These are phyloP conservation scores for Eimeria necatrix DNA, from an alignment of 169 alveolate genomes.

Conservation along the genomic window DNA sequence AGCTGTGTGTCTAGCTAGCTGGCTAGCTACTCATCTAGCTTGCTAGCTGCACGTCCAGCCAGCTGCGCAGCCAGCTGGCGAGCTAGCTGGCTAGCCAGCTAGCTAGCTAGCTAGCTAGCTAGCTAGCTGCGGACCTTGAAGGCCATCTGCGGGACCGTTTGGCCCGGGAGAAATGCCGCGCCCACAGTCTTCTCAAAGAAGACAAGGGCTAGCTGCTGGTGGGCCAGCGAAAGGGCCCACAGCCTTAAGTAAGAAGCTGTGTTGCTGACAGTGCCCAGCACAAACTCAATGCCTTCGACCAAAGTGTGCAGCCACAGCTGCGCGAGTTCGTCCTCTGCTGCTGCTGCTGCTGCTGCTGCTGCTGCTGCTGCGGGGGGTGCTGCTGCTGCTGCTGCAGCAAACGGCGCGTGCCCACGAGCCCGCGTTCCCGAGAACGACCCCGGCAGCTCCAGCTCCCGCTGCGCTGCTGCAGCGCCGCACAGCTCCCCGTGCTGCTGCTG, in stretches of 20 bases:
- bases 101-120: background rate
- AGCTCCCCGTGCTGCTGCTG: background rate
- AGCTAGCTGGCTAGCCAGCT: no score
- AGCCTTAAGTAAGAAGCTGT: constrained; percentile 99
- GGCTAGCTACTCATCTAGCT: no score
- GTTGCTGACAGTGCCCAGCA: constrained; percentile 97
- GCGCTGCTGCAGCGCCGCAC: background rate
- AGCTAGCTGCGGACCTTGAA: background rate
- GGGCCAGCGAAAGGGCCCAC: constrained; percentile 99
- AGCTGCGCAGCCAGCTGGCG: background rate
- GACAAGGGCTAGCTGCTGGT: constrained; percentile 95
- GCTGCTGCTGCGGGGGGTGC: background rate
- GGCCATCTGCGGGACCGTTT: background rate
- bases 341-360: background rate
- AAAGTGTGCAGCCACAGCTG: constrained; percentile 75
- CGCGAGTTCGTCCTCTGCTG: background rate
- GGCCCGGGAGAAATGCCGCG: constrained; percentile 45
- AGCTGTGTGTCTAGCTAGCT: no score
- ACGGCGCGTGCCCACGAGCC: no score
- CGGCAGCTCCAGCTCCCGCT: background rate
- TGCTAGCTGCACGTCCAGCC: background rate
- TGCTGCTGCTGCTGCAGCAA: constrained; percentile 7
- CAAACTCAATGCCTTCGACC: constrained; percentile 99
- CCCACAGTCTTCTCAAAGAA: constrained; percentile 70
- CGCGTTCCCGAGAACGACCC: background rate